Evolutionary conservation across 345 rosid species (phyloP), one percentile per base, ranked within the genome.

Genomic region (Clarkia xantiana): DNA sequence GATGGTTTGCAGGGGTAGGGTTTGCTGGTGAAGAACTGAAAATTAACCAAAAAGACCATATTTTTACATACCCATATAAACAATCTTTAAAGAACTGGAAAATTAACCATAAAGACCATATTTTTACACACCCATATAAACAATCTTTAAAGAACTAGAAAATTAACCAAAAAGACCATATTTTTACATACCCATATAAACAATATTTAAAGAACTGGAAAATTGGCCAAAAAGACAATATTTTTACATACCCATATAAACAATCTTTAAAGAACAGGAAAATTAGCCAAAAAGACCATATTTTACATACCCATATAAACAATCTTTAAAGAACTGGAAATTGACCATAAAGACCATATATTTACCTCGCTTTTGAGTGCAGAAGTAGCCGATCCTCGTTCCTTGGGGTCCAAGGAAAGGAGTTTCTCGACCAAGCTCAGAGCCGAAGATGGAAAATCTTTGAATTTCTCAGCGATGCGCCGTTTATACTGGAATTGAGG

Each of bases 401-500:
- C 69, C 47, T 69, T 77, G 6, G 95, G 83, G 55, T 79, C 93
- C 15, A 82, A 71, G 16, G 80, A 59, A 11, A 86, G 69, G 42
- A 82, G 80, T 61, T 74, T 74, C 51, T 86, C 88, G 18, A 69
- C 67, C n/a, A 82, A 79, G 57, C 65, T 64, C 63, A 86, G 40
- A 51, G 86, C 78, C 19, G 78, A 58, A 47, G 53, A 15, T 3
- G 93, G 82, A 49, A 82, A 57, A 22, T 65, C 72, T 61, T 62
- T 74, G 53, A 74, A 79, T 42, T 73, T 71, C 42, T 86, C 93
- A 0, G 57, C 11, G n/a, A 86, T 63, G 45, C 68, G 66, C 18
- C 94, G 76, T 62, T 58, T 73, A 61, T 86, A 83, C 51, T 70
- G 71, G 29, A 69, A 79, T 55, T 80, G 94, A 18, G 94, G 82